Evolutionary conservation across 768 basidiomycete genomes (phyloP).

Genomic region (Lentinus tigrinus): DNA sequence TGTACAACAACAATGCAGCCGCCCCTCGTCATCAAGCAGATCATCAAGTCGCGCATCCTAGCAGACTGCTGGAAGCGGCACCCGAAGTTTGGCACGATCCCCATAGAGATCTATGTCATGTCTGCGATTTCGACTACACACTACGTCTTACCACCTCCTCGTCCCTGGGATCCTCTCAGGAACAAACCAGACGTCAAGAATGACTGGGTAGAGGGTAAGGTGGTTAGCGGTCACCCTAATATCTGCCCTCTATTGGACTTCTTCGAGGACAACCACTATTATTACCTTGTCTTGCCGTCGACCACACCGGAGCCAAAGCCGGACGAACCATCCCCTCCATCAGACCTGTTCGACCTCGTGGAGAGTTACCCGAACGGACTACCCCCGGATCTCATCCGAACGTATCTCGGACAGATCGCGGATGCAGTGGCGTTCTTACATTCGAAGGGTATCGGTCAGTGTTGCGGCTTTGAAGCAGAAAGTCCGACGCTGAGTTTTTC

Average conservation of each 20-base stretch:
- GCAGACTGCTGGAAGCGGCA: slow-evolving; percentile 99
- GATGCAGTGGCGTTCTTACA: slow-evolving; percentile 91
- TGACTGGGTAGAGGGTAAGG: slow-evolving; percentile 67
- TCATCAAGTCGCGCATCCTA: slow-evolving; percentile 97
- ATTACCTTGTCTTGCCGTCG: slow-evolving; percentile 88
- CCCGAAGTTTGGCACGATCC: slow-evolving; percentile 90
- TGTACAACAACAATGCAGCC: slow-evolving; percentile 57
- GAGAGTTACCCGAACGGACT: slow-evolving; percentile 87
- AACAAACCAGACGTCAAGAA: slow-evolving; percentile 29
- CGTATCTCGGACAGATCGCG: slow-evolving; percentile 90
- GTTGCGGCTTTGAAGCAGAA: background rate
- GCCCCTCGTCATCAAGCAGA: slow-evolving; percentile 92
- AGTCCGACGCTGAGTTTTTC: background rate
- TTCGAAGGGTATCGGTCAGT: slow-evolving; percentile 83
- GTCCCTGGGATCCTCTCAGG: slow-evolving; percentile 84
- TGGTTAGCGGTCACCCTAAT: slow-evolving; percentile 89
- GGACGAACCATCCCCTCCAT: slow-evolving; percentile 54
- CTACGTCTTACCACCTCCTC: slow-evolving; percentile 72
- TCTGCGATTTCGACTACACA: slow-evolving; percentile 81
- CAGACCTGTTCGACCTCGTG: slow-evolving; percentile 94
- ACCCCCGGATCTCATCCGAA: slow-evolving; percentile 68
- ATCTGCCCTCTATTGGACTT: slow-evolving; percentile 94
- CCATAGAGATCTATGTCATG: slow-evolving; percentile 97
- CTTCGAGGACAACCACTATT: slow-evolving; percentile 95
- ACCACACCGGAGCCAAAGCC: slow-evolving; percentile 59